Evolutionary conservation across 83 land plant species (phyloP), one percentile per base, ranked within the genome.

Genomic region (Picea mariana): DNA sequence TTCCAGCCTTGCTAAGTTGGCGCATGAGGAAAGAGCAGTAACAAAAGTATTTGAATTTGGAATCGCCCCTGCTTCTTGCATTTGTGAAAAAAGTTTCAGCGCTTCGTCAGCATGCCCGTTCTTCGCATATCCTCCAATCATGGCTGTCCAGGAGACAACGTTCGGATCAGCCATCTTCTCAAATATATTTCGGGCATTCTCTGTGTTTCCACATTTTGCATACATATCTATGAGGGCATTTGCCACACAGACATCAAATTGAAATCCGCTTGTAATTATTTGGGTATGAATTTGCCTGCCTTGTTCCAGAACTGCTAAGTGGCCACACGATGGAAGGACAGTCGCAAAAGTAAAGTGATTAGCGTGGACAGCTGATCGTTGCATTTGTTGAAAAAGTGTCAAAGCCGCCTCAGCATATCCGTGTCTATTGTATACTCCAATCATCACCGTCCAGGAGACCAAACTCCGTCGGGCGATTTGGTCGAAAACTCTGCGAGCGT

Each of bases 101-200:
- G 85, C 82, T 16, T 65, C 9, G 1, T 18, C 67, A 49, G 78
- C 81, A 20, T 78, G 27, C 40, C 44, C 82, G 7, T 38, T 67
- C 17, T 67, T 67, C 13, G 79, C 75, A 64, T 78, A 84, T 15
- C 89, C 86, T 9, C 86, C 78, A 62, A 87, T 84, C 80, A 87
- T 62, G 9, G 89, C 24, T 65, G 79, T 84, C 88, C 89, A 87
- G 3, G 86, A 84, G 65, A 84, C 75, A 5, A 83, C 75, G 64
- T 84, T 83, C 62, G 52, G 66, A 18, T 81, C 75, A 61, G 65
- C 86, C 86, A 87, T 87, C 8, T 47, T 62, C 6, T 79, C 68
- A 67, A 87, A 87, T 9, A 81, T 24, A 58, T 44, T 77, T n/a
- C 69, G 21, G 24, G 89, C 89, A 38, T 81, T 68, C 2, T 62